Evolutionary conservation across 2,329 filamentous ascomycete genomes (phyloP).

Genomic region (Diaporthe caulivora): DNA sequence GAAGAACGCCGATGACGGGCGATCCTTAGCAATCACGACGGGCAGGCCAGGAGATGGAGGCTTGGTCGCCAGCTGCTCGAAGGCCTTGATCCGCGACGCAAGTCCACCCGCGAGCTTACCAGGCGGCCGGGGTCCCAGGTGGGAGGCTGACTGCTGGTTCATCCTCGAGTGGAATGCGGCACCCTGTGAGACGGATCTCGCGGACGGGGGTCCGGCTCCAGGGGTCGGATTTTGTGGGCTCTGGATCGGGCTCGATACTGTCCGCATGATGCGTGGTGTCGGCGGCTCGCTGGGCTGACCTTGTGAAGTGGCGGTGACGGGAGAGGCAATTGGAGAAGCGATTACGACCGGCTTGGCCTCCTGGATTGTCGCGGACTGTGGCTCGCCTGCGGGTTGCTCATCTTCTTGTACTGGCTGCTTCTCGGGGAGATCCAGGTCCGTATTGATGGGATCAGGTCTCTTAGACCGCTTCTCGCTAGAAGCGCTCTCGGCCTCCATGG

Average conservation of each 20-base stretch:
- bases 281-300: conserved; percentile 44
- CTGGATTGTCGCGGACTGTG: conserved; percentile 84
- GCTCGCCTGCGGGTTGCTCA: conserved; percentile 86
- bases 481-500: conserved; percentile 45
- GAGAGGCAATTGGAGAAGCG: conserved; percentile 36
- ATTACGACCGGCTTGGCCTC: conserved; percentile 86
- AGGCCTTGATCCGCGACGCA: conserved; percentile 91
- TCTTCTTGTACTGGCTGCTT: conserved; percentile 70
- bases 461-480: conserved; percentile 49
- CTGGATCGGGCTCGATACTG: conserved; percentile 63
- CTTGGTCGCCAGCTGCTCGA: conserved; percentile 79
- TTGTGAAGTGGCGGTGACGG: conserved; percentile 43
- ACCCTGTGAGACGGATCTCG: conserved; percentile 69
- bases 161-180: conserved; percentile 68
- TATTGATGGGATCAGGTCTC: conserved; percentile 68
- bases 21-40: conserved; percentile 47
- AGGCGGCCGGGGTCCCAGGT: conserved; percentile 74
- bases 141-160: conserved; percentile 62
- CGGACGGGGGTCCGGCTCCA: conserved; percentile 59
- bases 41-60: conserved; percentile 41
- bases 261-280: conserved; percentile 56
- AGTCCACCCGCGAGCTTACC: conserved; percentile 90
- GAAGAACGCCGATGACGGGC: conserved; percentile 68
- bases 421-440: conserved; percentile 55
- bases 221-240: conserved; percentile 58